Evolutionary conservation across 306 rosid genomes (phyloP).

Genomic region (Glycine soja): DNA sequence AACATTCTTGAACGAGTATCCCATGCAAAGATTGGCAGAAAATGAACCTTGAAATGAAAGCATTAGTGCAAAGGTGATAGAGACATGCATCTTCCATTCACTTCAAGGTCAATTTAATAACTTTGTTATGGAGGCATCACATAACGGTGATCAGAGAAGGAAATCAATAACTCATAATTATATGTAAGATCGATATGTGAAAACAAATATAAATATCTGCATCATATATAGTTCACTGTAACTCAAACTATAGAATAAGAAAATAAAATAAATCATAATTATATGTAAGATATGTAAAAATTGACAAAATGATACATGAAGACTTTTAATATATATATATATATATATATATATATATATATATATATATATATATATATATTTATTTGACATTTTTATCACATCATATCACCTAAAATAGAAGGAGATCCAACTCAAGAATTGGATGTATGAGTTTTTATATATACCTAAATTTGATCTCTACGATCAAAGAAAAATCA

Average conservation of each 20-base stretch:
- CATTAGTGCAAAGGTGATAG: slow-evolving; percentile 17
- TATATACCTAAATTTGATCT: background rate
- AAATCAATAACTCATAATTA: background rate
- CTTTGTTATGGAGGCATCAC: slow-evolving; percentile 31
- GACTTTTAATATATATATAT: too few species aligned
- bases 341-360: too few species aligned
- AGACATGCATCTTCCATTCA: slow-evolving; percentile 33
- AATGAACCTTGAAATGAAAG: slow-evolving; percentile 39
- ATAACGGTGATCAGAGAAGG: background rate
- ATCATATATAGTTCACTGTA: too few species aligned
- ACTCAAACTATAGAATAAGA: too few species aligned
- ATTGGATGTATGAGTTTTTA: too few species aligned
- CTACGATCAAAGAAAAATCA: too few species aligned
- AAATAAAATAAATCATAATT: too few species aligned
- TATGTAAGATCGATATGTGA: background rate
- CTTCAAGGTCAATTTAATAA: slow-evolving; percentile 19
- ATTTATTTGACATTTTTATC: background rate
- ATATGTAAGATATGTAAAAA: background rate
- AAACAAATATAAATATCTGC: too few species aligned
- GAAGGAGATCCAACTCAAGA: too few species aligned
- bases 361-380: too few species aligned
- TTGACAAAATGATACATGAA: too few species aligned
- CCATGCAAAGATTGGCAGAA: slow-evolving; percentile 39
- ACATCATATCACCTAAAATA: too few species aligned
- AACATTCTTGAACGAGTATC: background rate